phyloP scores from a whole-genome alignment of 1,139 yeast species.

The Suhomyces bribrorum region DNA sequence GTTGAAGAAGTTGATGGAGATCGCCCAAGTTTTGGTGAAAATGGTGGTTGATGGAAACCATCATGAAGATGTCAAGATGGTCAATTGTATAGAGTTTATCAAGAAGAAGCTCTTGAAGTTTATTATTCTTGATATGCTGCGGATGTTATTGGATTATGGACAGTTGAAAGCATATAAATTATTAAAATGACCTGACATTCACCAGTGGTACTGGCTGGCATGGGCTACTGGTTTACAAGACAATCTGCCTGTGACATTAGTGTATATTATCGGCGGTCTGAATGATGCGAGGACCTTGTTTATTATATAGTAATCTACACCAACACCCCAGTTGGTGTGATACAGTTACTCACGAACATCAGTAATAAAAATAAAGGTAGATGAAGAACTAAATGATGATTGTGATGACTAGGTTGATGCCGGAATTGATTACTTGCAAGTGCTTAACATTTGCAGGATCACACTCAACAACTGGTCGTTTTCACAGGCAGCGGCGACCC shows the following conservation, averaged over 20 bases:
- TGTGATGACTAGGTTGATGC: neutral
- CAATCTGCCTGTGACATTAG: constrained; percentile 6
- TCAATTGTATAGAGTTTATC: constrained; percentile 39
- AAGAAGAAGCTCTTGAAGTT: constrained; percentile 39
- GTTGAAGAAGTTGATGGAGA: constrained; percentile 14
- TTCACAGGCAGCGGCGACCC: constrained; percentile 99
- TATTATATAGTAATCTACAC: constrained; percentile 2
- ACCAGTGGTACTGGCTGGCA: neutral
- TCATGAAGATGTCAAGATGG: constrained; percentile 21
- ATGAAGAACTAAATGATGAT: neutral
- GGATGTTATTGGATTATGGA: constrained; percentile 40
- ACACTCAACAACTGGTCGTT: constrained; percentile 88
- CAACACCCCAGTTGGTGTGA: too few species aligned
- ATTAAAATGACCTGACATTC: neutral
- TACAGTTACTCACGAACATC: too few species aligned
- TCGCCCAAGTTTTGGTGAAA: constrained; percentile 19
- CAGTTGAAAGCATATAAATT: constrained; percentile 25
- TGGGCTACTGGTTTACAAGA: neutral
- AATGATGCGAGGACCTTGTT: constrained; percentile 1
- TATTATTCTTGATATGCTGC: constrained; percentile 40
- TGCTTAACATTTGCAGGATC: constrained; percentile 86
- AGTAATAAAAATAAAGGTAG: too few species aligned
- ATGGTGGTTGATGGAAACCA: constrained; percentile 19
- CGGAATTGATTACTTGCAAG: constrained; percentile 50
- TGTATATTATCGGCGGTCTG: constrained; percentile 10